Conservation (phyloP, 1,139 yeast genomes). For the Magnusiomyces tetraspermus region DNA sequence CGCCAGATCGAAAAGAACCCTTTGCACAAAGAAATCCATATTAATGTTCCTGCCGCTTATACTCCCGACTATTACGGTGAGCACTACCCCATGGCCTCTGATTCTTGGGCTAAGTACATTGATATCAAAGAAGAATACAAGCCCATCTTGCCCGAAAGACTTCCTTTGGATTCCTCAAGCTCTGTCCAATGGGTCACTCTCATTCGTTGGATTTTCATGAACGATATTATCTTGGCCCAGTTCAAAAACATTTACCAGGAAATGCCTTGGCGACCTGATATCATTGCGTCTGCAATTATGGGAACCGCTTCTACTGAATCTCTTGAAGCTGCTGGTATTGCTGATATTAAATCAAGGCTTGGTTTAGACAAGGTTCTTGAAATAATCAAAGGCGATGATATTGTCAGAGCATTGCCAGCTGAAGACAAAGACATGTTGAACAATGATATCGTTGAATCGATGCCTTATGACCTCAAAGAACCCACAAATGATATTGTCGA, state of each 20-base stretch:
- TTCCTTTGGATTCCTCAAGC: neutral
- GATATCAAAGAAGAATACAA: conserved; percentile 21
- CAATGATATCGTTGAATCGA: neutral
- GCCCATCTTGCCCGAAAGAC: neutral
- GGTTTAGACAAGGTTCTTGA: neutral
- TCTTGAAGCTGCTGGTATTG: neutral
- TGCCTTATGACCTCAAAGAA: neutral
- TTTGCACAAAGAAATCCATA: neutral
- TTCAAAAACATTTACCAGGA: neutral
- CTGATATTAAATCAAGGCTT: neutral
- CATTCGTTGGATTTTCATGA: neutral
- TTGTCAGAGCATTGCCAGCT: no score
- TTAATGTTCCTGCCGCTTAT: conserved; percentile 21
- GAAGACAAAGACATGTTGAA: no score
- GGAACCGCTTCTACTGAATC: neutral
- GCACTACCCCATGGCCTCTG: conserved; percentile 18
- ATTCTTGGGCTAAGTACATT: conserved; percentile 22
- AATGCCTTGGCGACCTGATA: neutral
- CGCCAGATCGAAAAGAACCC: neutral
- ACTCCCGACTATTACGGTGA: conserved; percentile 23
- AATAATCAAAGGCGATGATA: no score
- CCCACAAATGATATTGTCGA: neutral
- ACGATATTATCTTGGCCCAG: neutral
- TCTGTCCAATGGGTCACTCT: neutral
- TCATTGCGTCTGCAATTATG: neutral